These are phyloP conservation scores for Colletotrichum theobromicola DNA, from an alignment of 2,329 filamentous ascomycete genomes.

Conservation along the genomic window DNA sequence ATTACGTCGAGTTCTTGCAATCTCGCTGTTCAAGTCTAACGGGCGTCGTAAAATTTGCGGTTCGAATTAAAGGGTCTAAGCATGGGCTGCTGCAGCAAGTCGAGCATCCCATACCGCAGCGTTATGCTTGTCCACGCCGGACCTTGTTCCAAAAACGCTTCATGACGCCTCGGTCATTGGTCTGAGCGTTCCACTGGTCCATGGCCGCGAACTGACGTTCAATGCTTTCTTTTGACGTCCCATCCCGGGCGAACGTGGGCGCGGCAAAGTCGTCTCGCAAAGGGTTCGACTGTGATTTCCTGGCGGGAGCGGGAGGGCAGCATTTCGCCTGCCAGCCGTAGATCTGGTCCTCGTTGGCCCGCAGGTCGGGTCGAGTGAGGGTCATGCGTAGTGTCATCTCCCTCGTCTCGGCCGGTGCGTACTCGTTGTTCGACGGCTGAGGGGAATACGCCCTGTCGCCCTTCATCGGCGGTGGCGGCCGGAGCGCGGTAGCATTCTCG, in stretches of 20 bases:
- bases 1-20: constrained; percentile 2
- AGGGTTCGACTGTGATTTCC: constrained; percentile 26
- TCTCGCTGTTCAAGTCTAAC: neutral
- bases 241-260: constrained; percentile 34
- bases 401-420: constrained; percentile 60
- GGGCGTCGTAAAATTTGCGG: neutral
- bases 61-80: neutral
- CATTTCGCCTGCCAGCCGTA: constrained; percentile 68
- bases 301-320: constrained; percentile 23
- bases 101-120: neutral
- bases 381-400: constrained; percentile 99
- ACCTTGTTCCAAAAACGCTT: constrained; percentile 71
- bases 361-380: constrained; percentile 85
- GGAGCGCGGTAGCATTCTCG: constrained; percentile 41
- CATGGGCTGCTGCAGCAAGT: neutral
- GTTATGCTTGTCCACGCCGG: constrained; percentile 38
- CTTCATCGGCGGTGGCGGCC: constrained; percentile 31
- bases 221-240: constrained; percentile 55
- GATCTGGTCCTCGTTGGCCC: constrained; percentile 73
- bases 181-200: constrained; percentile 52
- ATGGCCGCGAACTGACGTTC: constrained; percentile 59
- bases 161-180: constrained; percentile 59
- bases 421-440: constrained; percentile 42
- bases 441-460: constrained; percentile 25
- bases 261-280: constrained; percentile 38